Evolutionary conservation across 805 yeast species (phyloP), one percentile per base, ranked within the genome.

Genomic region (Yamadazyma tumulicola): DNA sequence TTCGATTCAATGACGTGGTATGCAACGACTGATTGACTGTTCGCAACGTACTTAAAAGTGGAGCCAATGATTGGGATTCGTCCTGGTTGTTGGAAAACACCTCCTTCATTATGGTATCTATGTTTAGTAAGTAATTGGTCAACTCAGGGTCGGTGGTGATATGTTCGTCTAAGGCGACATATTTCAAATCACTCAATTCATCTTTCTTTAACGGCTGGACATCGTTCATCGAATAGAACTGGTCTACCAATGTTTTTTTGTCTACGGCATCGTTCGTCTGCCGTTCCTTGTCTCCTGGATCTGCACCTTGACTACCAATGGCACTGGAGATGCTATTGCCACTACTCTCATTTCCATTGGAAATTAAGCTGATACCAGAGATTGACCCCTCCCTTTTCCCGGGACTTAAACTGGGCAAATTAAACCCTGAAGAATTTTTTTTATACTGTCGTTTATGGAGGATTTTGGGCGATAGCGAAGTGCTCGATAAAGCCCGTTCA

Each of bases 161-260:
- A 12, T 35, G 22, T 2, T 30, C 17, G 20, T 43, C 45, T 1
- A 41, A 8, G 1, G 43, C 38, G 2, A 25, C 28, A 17, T 34
- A 41, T 13, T 26, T 16, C 12, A 39, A 25, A 5, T 24, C 19
- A n/a, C 19, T 17, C 8, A 36, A 16, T 16, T 35, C 37, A 12
- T 43, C 32, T 15, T 39, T 31, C 22, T 34, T 24, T 12, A 29
- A 17, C 6, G 29, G 18, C 6, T 25, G 34, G 14, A 39, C 21
- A 14, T 58, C 64, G 18, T 41, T 23, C 2, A 32, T 34, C 11
- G 45, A 22, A 24, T 36, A 43, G 45, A 67, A 67, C 44, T 65
- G 71, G 37, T 64, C 69, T 31, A 64, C 71, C 35, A 67, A 47
- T 21, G 66, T 48, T 41, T 63, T 62, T 26, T 51, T 49, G 33